Base-by-base conservation (phyloP, 164 flowering plant genomes). In the Chloranthus sessilifolius region DNA sequence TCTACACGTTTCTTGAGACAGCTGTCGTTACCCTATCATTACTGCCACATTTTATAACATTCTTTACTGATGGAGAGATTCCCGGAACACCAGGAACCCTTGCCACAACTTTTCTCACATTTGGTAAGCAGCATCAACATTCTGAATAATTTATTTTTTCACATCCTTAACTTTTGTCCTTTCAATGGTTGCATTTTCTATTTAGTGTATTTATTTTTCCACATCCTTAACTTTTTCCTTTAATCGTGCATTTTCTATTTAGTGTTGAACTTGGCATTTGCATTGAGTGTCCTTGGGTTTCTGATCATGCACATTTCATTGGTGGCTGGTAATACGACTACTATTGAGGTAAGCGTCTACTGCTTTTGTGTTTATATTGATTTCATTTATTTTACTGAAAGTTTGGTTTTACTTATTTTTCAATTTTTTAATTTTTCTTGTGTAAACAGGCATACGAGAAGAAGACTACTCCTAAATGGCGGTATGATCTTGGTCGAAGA, bases 1-100 rank as follows among this genome's bases (percentile, higher is more conserved):
- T 94, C 67, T 94, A 94, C 72, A 89, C 99, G 35, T 89, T 89
- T 63, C 79, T 87, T 23, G 99, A 94, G 77, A 94, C 99, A 36
- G 78, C 72, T 56, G 75, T 94, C 16, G 99, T 87, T 43, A 70
- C 99, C 8, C 47, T 83, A 42, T 80, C 96, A 30, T 68, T 94
- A 30, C 52, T 89, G 60, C 95, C 97, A n/a, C 80, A 83, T 47
- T 89, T 94, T 62, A 74, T 89, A 40, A 81, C 94, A 58, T 94
- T 94, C 72, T 94, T 94, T 60, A 78, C 77, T 63, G 97, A 94
- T 59, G 91, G 73, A 34, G 96, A 83, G 63, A 83, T 94, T 53
- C 87, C 92, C 43, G 99, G 95, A 41, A 73, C 92, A 38, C 96
- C 99, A 15, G 82, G 94, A 63, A 76, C 77, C 53, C 88, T 94